Evolutionary conservation across 2,329 filamentous ascomycete species (phyloP).

Genomic region (Aspergillus costaricaensis): DNA sequence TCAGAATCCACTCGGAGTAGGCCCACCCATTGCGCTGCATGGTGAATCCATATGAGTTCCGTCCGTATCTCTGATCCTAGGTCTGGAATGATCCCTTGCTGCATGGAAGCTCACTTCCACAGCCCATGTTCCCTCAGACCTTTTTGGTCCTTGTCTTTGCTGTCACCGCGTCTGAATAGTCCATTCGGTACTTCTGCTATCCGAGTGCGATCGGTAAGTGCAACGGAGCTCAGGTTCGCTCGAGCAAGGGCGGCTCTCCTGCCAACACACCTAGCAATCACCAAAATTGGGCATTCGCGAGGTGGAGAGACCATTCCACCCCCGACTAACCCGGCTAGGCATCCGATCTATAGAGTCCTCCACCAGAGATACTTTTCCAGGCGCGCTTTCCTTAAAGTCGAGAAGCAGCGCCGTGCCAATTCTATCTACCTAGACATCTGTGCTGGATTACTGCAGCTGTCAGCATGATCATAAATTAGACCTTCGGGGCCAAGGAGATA

Average conservation of each 20-base stretch:
- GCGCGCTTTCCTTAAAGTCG: neutral
- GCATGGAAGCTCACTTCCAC: constrained; percentile 1
- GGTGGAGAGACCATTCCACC: neutral
- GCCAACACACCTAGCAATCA: constrained; percentile 5
- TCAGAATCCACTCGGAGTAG: constrained; percentile 12
- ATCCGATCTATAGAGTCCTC: neutral
- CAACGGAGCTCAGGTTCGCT: neutral
- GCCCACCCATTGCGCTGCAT: constrained; percentile 4
- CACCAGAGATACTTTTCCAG: neutral
- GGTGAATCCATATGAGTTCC: neutral
- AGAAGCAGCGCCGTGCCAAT: neutral
- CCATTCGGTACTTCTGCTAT: neutral
- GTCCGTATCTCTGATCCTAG: neutral
- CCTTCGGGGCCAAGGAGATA: neutral
- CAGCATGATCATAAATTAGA: neutral
- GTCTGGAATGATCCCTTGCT: constrained; percentile 10
- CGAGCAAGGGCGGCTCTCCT: constrained; percentile 4
- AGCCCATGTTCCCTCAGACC: neutral
- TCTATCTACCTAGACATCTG: neutral
- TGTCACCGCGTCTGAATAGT: neutral
- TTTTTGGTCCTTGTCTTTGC: neutral
- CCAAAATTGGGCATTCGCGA: neutral
- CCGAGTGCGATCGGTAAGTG: neutral
- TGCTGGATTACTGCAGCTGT: neutral
- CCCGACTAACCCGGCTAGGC: neutral